Conservation (phyloP, 495 filamentous ascomycete species). For the Aspergillus ellipticus region DNA sequence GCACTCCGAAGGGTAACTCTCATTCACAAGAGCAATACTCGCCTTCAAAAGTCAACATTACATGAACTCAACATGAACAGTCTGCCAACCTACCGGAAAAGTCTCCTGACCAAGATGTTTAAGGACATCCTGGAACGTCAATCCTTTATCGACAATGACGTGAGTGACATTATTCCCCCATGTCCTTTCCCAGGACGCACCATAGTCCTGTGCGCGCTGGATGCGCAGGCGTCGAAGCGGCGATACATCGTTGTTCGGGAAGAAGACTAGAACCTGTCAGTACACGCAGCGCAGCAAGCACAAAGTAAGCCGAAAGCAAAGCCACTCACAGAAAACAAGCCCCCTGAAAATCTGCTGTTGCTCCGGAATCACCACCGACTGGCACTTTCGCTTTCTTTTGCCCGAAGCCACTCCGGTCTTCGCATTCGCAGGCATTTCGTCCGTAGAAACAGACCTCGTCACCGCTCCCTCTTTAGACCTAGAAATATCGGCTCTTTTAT, state of each 20-base stretch:
- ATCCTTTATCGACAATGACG: conserved; percentile 71
- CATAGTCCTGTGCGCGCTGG: conserved; percentile 68
- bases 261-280: conserved; percentile 54
- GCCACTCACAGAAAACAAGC: conserved; percentile 55
- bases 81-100: conserved; percentile 41
- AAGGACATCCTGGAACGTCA: conserved; percentile 65
- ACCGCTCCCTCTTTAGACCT: not conserved
- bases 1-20: conserved; percentile 76
- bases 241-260: conserved; percentile 73
- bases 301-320: not conserved
- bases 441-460: conserved; percentile 4
- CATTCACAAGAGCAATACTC: conserved; percentile 62
- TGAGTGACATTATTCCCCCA: conserved; percentile 60
- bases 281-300: not conserved
- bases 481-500: not conserved
- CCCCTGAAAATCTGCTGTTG: conserved; percentile 62
- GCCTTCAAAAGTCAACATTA: conserved; percentile 39
- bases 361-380: conserved; percentile 49
- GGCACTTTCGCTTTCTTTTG: conserved; percentile 25
- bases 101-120: conserved; percentile 49
- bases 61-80: conserved; percentile 9
- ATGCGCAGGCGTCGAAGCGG: conserved; percentile 66
- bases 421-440: not conserved
- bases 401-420: not conserved
- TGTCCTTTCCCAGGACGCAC: conserved; percentile 60